Base-by-base conservation (phyloP, 345 rosid genomes). In the Abelmoschus esculentus region DNA sequence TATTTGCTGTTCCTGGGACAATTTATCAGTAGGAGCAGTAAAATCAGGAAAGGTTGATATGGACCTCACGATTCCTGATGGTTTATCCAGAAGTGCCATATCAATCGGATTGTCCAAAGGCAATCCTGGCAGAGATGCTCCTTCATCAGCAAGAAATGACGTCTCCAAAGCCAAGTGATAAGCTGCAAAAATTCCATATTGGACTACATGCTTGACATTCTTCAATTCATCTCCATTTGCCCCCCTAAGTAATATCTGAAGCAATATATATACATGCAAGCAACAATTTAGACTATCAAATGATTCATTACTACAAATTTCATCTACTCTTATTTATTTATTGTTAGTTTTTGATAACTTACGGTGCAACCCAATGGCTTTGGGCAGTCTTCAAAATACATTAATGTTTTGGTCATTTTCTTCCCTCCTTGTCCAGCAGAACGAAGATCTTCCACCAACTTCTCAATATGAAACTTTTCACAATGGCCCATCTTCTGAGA, bases 151-250 rank as follows among this genome's bases (percentile, higher is more conserved):
- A 74, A 96, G 92, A 77, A 96, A 96, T 22, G 97, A 96, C 47
- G 97, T 96, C 84, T 92, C 97, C 57, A 89, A 61, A 58, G 93
- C 99, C 83, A 96, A 75, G 78, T 96, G 99, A 83, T 96, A 92
- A 57, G 99, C 99, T 65, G 99, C 99, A 76, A 96, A 96, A 75
- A 96, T 81, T 72, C 99, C 99, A 78, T 96, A 96, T 55, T 96
- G 97, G 73, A 92, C 92, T 66, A 96, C 97, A 74, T 90, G 97
- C 84, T 96, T 96, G 71, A 96, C 91, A 77, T 90, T 96, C 86
- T 90, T 96, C 84, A 96, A 71, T 76, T 92, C 96, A 32, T 87
- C 96, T 66, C 83, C 90, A 71, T 81, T 78, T 61, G 98, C 99
- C 71, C 99, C 99, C 80, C 89, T 85, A 66, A 92, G 96, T 72